phyloP scores from a whole-genome alignment of 176 grass and related monocot genomes.

The Oryza longistaminata region DNA sequence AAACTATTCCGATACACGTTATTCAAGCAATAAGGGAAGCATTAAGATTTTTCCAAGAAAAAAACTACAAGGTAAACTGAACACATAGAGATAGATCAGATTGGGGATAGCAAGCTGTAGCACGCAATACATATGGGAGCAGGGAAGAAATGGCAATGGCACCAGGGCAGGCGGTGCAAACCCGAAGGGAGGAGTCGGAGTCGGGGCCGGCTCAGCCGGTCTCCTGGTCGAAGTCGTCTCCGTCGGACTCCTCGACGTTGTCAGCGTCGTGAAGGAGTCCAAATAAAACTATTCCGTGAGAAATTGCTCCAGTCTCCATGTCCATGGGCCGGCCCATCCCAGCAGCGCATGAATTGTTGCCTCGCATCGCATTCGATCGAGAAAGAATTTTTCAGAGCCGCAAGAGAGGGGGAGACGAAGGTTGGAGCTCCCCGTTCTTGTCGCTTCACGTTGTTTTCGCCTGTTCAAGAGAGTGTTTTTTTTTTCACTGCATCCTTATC shows the following conservation, averaged over 20 bases:
- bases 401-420: neutral
- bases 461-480: too few relatives aligned
- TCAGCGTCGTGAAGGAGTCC: constrained; percentile 41
- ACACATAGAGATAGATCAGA: constrained; percentile 20
- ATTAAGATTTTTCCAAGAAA: neutral
- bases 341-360: neutral
- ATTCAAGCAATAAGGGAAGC: neutral
- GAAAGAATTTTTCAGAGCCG: neutral
- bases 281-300: too few relatives aligned
- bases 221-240: constrained; percentile 93
- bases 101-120: constrained; percentile 5
- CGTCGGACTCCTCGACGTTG: constrained; percentile 85
- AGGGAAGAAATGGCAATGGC: neutral
- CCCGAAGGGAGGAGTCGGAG: neutral
- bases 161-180: neutral
- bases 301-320: too few relatives aligned
- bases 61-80: neutral
- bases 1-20: neutral
- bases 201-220: constrained; percentile 53
- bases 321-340: too few relatives aligned
- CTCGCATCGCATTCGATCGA: neutral
- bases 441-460: neutral
- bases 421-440: neutral
- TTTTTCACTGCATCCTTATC: too few relatives aligned
- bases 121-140: constrained; percentile 34